Percentiles rank a stretch among this genome's conserved stretches.
Conservation (phyloP, 768 basidiomycete genomes). For the Psilocybe azurescens region DNA sequence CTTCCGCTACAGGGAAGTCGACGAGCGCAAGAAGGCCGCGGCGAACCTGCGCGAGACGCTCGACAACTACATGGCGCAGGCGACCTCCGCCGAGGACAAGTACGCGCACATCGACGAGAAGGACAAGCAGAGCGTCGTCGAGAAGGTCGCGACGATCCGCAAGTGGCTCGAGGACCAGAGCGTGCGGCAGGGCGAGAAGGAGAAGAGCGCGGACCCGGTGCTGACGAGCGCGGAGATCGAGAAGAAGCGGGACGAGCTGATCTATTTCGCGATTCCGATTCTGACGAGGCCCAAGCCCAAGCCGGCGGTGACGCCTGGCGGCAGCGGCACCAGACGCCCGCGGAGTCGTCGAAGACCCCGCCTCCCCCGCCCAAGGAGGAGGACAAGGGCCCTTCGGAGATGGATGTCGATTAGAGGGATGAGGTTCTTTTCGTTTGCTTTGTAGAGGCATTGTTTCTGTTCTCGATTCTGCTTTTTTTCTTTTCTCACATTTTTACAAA, state of each 20-base stretch:
- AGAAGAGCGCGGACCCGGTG: constrained; percentile 89
- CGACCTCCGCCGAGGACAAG: constrained; percentile 84
- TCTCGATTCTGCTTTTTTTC: background rate
- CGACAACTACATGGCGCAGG: constrained; percentile 85
- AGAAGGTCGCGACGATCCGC: constrained; percentile 87
- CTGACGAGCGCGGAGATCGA: constrained; percentile 80
- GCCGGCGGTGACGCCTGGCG: constrained; percentile 59
- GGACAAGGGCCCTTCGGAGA: constrained; percentile 64
- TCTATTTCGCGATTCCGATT: constrained; percentile 90
- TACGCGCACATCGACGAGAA: constrained; percentile 89
- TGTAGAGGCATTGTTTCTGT: background rate
- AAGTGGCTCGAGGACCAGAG: constrained; percentile 97
- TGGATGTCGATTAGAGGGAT: constrained; percentile 77
- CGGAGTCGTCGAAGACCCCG: constrained; percentile 42
- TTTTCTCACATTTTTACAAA: background rate
- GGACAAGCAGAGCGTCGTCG: constrained; percentile 85
- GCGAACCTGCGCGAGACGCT: constrained; percentile 85
- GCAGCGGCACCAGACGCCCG: constrained; percentile 71
- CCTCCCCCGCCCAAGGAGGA: constrained; percentile 31
- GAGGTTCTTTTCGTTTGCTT: background rate
- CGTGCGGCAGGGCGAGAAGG: constrained; percentile 82
- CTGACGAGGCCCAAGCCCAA: constrained; percentile 93
- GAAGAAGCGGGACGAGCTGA: constrained; percentile 93
- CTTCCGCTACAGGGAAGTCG: constrained; percentile 80
- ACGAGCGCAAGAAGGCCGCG: constrained; percentile 78